phyloP scores from a whole-genome alignment of 164 flowering plant genomes.

The Warburgia ugandensis region DNA sequence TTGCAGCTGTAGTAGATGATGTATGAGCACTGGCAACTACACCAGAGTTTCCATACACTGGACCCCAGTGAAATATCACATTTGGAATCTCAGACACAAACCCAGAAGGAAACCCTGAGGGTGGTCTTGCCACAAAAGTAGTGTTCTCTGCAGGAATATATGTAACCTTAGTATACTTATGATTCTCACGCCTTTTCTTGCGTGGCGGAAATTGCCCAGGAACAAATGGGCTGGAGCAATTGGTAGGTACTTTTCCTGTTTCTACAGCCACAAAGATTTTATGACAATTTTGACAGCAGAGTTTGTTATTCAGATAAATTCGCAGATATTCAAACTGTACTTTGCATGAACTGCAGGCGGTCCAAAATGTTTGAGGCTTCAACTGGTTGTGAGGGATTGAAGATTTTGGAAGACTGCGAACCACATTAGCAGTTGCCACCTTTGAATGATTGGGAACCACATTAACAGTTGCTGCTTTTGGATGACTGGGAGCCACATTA shows the following conservation, averaged over 20 bases:
- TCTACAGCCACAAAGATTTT: slow-evolving; percentile 57
- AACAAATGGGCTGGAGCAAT: slow-evolving; percentile 22
- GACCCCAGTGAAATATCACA: slow-evolving; percentile 27
- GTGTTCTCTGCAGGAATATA: background rate
- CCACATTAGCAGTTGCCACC: too few species aligned
- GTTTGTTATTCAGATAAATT: slow-evolving; percentile 49
- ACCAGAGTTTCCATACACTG: slow-evolving; percentile 29
- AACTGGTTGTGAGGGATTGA: slow-evolving; percentile 7
- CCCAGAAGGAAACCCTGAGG: slow-evolving; percentile 2
- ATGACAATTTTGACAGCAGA: slow-evolving; percentile 56
- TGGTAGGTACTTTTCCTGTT: slow-evolving; percentile 33
- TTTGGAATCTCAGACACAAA: background rate
- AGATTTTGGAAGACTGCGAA: slow-evolving; percentile 24
- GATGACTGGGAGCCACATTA: too few species aligned
- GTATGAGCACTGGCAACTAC: slow-evolving; percentile 15
- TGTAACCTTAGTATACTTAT: background rate
- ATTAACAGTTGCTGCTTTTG: slow-evolving; percentile 24
- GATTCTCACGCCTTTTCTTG: background rate
- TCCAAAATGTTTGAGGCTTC: slow-evolving; percentile 55
- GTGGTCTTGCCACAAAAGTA: slow-evolving; percentile 1
- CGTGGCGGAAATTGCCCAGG: slow-evolving; percentile 18
- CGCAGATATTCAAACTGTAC: slow-evolving; percentile 67
- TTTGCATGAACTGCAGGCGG: slow-evolving; percentile 55
- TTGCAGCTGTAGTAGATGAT: slow-evolving; percentile 44
- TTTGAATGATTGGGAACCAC: too few species aligned